Evolutionary conservation across 2,329 filamentous ascomycete species (phyloP).

Genomic region (Penicillium psychrosexuale): DNA sequence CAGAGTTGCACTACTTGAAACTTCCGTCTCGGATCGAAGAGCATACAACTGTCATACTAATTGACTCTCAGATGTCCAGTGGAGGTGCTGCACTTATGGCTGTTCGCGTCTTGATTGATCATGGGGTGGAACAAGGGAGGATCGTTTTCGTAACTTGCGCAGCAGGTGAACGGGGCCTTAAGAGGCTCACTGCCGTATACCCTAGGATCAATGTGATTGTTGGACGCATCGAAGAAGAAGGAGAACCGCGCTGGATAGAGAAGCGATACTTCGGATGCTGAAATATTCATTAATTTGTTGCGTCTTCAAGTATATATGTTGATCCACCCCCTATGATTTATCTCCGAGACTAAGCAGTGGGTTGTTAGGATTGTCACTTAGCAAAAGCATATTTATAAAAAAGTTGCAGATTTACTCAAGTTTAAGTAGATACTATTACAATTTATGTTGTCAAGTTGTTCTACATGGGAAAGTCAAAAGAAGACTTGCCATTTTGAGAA

Average conservation of each 20-base stretch:
- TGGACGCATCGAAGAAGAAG: conserved; percentile 74
- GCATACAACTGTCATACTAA: conserved; percentile 77
- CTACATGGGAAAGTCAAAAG: neutral
- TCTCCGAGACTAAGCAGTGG: neutral
- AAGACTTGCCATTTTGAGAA: neutral
- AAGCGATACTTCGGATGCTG: conserved; percentile 85
- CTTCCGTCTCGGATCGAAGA: conserved; percentile 69
- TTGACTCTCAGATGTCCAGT: conserved; percentile 93
- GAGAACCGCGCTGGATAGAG: conserved; percentile 87
- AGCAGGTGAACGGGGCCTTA: conserved; percentile 78
- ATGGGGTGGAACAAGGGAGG: conserved; percentile 76
- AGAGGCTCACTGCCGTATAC: conserved; percentile 83
- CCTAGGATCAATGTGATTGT: conserved; percentile 84
- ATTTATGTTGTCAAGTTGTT: neutral
- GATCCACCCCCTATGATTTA: neutral
- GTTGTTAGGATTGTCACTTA: neutral
- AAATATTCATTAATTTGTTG: neutral
- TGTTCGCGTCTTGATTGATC: conserved; percentile 90
- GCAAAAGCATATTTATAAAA: neutral
- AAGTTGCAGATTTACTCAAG: neutral
- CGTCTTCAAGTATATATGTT: conserved; percentile 4
- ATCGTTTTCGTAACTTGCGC: conserved; percentile 94
- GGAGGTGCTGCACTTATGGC: conserved; percentile 88
- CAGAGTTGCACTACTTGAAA: conserved; percentile 85
- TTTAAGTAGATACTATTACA: neutral